Evolutionary conservation across 2,329 filamentous ascomycete genomes (phyloP), one percentile per base, ranked within the genome.

Genomic region (Epichloe gansuensis): DNA sequence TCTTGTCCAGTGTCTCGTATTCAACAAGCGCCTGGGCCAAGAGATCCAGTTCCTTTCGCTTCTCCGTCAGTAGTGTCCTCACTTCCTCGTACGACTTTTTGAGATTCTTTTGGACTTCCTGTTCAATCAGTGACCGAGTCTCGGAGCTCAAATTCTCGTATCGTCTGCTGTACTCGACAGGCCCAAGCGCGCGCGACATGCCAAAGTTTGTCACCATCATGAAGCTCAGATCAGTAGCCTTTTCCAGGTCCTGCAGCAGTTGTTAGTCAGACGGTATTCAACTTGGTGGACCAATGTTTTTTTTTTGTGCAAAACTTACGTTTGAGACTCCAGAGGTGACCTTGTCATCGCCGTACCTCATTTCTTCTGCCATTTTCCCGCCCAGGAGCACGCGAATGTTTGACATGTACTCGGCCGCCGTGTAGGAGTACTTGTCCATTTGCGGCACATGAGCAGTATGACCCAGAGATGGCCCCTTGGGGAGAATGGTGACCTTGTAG

Each of bases 401-500:
- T 36, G 87, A 84, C 58, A 90, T 74, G 60, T 89, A 89, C 64
- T 98, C 87, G 51, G 81, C 81, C 60, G 89, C 89, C n/a, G 86
- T 86, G 68, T 82, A 82, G 12, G 88, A 93, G 62, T 95, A 89
- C 68, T 90, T 89, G 71, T 96, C 90, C 75, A 95, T 89, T 64
- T 93, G 85, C 0, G 90, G 90, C 25, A 98, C 75, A 67, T 85
- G 85, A 57, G 87, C 86, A 0, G 93, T 98, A 57, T 95, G 81
- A 55, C 93, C 93, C 7, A 97, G 76, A 25, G 87, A 81, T 61
- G 84, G 82, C 11, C 93, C 93, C 61, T 94, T 85, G 50, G 93
- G 90, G 61, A 98, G 85, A 60, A 98, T 94, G 1, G 93, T 98
- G 48, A 95, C 90, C 71, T 98, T 98, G 77, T 98, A 96, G 2